phyloP scores from a whole-genome alignment of 2,329 filamentous ascomycete species.

The Fusarium sp. region DNA sequence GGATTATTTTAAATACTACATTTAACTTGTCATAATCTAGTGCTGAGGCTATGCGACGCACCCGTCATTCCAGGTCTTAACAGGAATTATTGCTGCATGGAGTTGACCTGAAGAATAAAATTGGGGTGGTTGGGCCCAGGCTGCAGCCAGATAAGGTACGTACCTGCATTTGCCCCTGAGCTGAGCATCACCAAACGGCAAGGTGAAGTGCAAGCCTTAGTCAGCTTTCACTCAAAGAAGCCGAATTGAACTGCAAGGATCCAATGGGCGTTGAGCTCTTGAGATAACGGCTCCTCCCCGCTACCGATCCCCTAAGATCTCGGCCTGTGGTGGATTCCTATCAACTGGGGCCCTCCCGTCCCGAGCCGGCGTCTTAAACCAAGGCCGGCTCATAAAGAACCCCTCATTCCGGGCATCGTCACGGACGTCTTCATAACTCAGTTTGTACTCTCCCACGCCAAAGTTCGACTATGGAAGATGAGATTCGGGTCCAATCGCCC shows the following conservation, averaged over 20 bases:
- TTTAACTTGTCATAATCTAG: not conserved
- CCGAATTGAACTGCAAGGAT: not conserved
- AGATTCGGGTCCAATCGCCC: not conserved
- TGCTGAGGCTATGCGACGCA: not conserved
- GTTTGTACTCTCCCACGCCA: too few relatives aligned
- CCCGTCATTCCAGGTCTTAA: slow-evolving; percentile 32
- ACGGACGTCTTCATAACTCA: not conserved
- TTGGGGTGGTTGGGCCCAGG: slow-evolving; percentile 42
- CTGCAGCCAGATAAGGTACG: slow-evolving; percentile 26
- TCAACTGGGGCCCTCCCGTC: not conserved
- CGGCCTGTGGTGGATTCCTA: not conserved
- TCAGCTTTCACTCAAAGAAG: not conserved
- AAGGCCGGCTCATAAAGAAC: not conserved
- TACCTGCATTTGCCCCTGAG: slow-evolving; percentile 26
- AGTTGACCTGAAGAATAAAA: slow-evolving; percentile 42
- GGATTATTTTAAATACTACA: not conserved
- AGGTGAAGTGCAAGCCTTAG: not conserved
- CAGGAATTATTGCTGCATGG: slow-evolving; percentile 47
- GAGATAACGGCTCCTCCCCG: not conserved
- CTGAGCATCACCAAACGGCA: not conserved
- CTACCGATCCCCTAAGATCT: not conserved
- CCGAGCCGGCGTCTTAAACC: not conserved
- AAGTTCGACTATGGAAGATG: not conserved
- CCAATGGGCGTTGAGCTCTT: not conserved
- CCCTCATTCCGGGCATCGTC: not conserved